Conservation (phyloP, 2,329 filamentous ascomycete species). For the Fusarium sp. region DNA sequence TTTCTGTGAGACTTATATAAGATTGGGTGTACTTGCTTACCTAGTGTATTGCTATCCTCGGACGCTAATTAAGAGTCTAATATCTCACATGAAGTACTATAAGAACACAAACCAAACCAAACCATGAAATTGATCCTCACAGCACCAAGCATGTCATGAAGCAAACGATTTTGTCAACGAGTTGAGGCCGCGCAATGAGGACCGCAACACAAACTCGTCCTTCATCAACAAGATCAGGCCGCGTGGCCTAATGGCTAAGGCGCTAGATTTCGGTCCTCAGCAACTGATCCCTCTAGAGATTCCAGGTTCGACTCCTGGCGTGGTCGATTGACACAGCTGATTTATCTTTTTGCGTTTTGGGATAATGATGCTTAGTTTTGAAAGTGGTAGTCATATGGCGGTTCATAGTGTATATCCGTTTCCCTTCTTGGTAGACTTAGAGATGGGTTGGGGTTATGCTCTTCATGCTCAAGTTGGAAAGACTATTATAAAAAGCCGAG, state of each 20-base stretch:
- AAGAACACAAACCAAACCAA: background rate
- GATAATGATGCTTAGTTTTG: background rate
- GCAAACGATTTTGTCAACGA: background rate
- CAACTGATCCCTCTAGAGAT: constrained; percentile 30
- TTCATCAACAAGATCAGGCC: constrained; percentile 24
- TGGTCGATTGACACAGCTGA: constrained; percentile 21
- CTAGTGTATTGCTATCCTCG: too few relatives aligned
- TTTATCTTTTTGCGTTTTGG: constrained; percentile 7
- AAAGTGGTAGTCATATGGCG: too few relatives aligned
- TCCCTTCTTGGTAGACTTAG: background rate
- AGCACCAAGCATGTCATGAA: background rate
- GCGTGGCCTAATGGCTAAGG: constrained; percentile 39
- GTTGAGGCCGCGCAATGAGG: background rate
- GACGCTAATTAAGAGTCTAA: too few relatives aligned
- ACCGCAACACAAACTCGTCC: accelerated
- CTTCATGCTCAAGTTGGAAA: too few relatives aligned
- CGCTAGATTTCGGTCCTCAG: constrained; percentile 32
- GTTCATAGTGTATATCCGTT: background rate
- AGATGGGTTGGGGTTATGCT: background rate
- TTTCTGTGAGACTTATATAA: background rate
- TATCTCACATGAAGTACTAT: too few relatives aligned
- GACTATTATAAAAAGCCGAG: too few relatives aligned
- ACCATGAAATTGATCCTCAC: background rate
- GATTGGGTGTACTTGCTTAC: background rate
- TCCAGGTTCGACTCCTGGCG: constrained; percentile 39